Evolutionary conservation across 2,329 filamentous ascomycete species (phyloP), one percentile per base, ranked within the genome.

Genomic region (Monilinia aucupariae): DNA sequence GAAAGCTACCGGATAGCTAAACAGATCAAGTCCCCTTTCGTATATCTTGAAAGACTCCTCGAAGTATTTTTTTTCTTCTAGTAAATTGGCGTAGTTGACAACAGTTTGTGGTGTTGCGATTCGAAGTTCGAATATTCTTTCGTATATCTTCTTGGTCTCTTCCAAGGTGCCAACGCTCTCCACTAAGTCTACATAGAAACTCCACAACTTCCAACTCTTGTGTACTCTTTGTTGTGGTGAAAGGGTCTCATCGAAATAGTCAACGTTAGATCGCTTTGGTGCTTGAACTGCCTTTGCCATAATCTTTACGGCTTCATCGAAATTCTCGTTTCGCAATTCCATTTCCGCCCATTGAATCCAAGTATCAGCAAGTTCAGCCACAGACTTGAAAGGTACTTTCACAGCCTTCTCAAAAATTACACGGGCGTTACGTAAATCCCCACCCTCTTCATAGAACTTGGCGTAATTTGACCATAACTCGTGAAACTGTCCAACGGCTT

Each of bases 331-430:
- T 55, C 94, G 89, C 55, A 99, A 81, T 75, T 99, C 94, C 89
- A 99, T 91, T 76, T 99, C 93, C 0, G 96, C 93, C 93, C 94
- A 99, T 77, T 96, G 92, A 67, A 96, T 96, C 94, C 94, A 99
- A 83, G 94, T 96, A 72, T 99, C 94, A 25, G 94, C 94, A 64
- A 99, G 82, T 76, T 99, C 94, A 37, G 90, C 87, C n/a, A 99
- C 93, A 0, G 92, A 96, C 73, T 96, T 97, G 81, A 96, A 99
- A 0, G 93, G 92, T 1, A 99, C 94, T 74, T 97, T 97, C 73
- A 96, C 90, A 17, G 93, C 93, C 77, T 97, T 99, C 75, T 97
- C 93, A 84, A 97, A 90, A 71, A 99, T 97, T 65, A 96, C 82
- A 39, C 94, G 85, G 45, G 94, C 92, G 68, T 88, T 96, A 60